Conservation (phyloP, 1,284 basidiomycete genomes). For the Wolfiporia cocos region DNA sequence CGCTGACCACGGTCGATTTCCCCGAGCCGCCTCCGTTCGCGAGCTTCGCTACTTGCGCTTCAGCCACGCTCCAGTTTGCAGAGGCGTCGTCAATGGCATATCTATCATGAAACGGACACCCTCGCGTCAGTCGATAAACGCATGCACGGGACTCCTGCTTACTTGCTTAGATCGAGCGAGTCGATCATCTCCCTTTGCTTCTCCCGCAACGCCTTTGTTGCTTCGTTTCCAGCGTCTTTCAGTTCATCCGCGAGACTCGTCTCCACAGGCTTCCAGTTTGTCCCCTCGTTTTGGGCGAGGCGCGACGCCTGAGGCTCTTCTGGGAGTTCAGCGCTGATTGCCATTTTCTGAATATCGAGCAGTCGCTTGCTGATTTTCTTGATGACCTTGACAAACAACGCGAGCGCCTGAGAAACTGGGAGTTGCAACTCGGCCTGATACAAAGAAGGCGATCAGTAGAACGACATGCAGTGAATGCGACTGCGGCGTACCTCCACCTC, state of each 20-base stretch:
- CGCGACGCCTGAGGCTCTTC: constrained; percentile 18
- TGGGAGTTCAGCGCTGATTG: constrained; percentile 57
- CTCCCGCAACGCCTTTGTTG: constrained; percentile 44
- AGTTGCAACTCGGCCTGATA: constrained; percentile 71
- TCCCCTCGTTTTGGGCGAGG: constrained; percentile 17
- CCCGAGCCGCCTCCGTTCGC: constrained; percentile 36
- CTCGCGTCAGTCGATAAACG: constrained; percentile 14
- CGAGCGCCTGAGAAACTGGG: constrained; percentile 83
- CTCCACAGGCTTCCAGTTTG: constrained; percentile 46
- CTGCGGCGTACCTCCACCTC: constrained; percentile 66
- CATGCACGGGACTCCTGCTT: constrained; percentile 26
- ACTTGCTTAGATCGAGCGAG: constrained; percentile 82
- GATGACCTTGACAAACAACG: constrained; percentile 88
- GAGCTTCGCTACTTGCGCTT: constrained; percentile 59
- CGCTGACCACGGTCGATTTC: constrained; percentile 67
- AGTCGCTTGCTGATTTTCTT: constrained; percentile 81
- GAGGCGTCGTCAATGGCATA: constrained; percentile 72
- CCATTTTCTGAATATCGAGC: constrained; percentile 77
- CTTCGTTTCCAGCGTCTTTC: constrained; percentile 62
- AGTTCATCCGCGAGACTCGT: constrained; percentile 59
- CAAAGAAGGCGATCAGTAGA: background rate
- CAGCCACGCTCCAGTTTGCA: constrained; percentile 71
- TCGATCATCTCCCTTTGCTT: constrained; percentile 83
- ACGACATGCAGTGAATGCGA: background rate
- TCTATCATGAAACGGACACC: constrained; percentile 34